A percentile compares a stretch with the other conserved stretches of the same genome.
phyloP scores from a whole-genome alignment of 768 basidiomycete genomes.

The Trametes cinnabarina region DNA sequence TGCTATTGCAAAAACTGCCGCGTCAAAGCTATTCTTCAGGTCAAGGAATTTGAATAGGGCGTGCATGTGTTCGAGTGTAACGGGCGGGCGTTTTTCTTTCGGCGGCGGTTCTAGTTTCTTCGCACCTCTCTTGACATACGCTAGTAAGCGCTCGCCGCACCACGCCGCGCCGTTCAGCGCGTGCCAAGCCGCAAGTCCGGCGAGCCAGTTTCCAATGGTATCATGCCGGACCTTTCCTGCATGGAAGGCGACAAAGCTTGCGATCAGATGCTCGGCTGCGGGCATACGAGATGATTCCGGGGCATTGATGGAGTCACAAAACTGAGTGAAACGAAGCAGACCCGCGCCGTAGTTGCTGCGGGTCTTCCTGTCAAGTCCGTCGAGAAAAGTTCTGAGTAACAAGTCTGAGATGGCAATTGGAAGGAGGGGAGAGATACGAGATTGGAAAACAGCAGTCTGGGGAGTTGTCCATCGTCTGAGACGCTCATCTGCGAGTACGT shows the following conservation, averaged over 20 bases:
- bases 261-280: constrained; percentile 28
- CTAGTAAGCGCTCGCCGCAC: constrained; percentile 29
- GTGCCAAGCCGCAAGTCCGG: constrained; percentile 39
- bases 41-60: constrained; percentile 26
- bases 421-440: not conserved
- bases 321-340: constrained; percentile 35
- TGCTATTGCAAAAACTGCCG: constrained; percentile 38
- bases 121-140: constrained; percentile 11
- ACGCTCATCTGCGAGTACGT: not conserved
- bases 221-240: constrained; percentile 6
- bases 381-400: not conserved
- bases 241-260: constrained; percentile 27
- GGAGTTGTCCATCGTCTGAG: not conserved
- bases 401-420: not conserved
- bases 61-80: constrained; percentile 35
- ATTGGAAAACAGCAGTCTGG: not conserved
- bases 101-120: constrained; percentile 24
- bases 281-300: constrained; percentile 33
- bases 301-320: constrained; percentile 34
- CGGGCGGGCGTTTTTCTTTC: constrained; percentile 29
- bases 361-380: not conserved
- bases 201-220: constrained; percentile 36
- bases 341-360: constrained; percentile 32
- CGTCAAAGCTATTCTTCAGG: constrained; percentile 29
- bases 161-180: constrained; percentile 34